Conservation (phyloP, 83 land plant genomes). For the Larix sibirica region DNA sequence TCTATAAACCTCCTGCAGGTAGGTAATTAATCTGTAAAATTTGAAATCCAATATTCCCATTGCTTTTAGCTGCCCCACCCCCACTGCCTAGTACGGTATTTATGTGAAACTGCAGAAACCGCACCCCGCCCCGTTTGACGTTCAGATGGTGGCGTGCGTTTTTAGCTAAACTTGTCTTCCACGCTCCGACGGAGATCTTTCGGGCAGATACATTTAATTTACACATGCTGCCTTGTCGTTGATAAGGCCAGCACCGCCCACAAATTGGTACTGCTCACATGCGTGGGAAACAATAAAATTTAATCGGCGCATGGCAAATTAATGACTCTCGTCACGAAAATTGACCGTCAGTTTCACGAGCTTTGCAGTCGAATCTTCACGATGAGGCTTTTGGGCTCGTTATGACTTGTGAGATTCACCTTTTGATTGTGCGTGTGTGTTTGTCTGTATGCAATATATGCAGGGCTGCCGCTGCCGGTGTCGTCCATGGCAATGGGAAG, state of each 20-base stretch:
- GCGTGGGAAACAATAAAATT: neutral
- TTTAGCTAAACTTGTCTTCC: too few species aligned
- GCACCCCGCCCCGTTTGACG: too few species aligned
- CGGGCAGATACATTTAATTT: too few species aligned
- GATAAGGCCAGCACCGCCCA: neutral
- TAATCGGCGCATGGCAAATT: neutral
- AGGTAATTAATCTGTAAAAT: neutral
- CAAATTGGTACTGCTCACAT: neutral
- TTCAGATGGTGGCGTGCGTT: too few species aligned
- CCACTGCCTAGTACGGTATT: too few species aligned
- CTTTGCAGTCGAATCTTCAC: neutral
- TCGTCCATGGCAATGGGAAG: neutral
- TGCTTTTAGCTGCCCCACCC: too few species aligned
- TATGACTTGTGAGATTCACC: too few species aligned
- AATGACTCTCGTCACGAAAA: conserved; percentile 7
- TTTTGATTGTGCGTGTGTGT: neutral
- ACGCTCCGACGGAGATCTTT: too few species aligned
- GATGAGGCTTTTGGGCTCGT: too few species aligned
- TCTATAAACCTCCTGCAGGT: neutral
- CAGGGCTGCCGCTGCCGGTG: neutral
- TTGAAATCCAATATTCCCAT: neutral
- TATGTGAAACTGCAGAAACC: too few species aligned
- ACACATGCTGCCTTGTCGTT: too few species aligned
- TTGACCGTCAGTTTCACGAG: conserved; percentile 2
- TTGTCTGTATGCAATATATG: neutral